Evolutionary conservation across 2,329 filamentous ascomycete genomes (phyloP).

Genomic region (Aspergillus nomiae): DNA sequence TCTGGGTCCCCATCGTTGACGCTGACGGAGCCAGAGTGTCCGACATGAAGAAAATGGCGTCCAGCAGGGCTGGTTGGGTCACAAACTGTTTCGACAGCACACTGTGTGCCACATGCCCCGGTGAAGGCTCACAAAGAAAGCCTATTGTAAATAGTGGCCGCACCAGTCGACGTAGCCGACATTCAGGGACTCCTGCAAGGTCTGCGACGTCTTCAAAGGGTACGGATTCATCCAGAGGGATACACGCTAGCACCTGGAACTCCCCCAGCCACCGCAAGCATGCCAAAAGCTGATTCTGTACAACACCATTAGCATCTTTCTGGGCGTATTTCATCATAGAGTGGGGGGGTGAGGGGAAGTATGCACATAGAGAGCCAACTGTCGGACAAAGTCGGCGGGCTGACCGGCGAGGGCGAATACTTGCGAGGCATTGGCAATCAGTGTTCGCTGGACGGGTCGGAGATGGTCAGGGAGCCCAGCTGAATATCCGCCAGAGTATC

Average conservation of each 20-base stretch:
- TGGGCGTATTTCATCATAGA: no score
- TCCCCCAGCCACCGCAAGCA: constrained; percentile 50
- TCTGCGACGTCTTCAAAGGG: constrained; percentile 46
- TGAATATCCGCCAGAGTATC: no score
- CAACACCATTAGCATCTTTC: background rate
- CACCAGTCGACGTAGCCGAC: constrained; percentile 40
- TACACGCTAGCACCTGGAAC: constrained; percentile 48
- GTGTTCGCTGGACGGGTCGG: no score
- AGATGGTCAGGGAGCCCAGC: no score
- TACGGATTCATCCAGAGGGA: constrained; percentile 43
- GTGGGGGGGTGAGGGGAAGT: no score
- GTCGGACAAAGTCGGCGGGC: background rate
- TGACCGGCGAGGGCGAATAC: constrained; percentile 2
- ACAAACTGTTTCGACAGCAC: constrained; percentile 43
- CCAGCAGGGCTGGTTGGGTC: constrained; percentile 34
- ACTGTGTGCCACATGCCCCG: constrained; percentile 41
- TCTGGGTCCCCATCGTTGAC: constrained; percentile 32
- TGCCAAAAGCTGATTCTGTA: constrained; percentile 33
- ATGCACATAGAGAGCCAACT: background rate
- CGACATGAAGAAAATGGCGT: constrained; percentile 45
- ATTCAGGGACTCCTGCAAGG: constrained; percentile 42
- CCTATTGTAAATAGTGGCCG: constrained; percentile 36
- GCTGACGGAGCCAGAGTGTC: constrained; percentile 38
- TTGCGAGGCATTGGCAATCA: no score
- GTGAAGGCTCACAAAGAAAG: constrained; percentile 39